Base-by-base conservation (phyloP, 2,329 filamentous ascomycete genomes). In the Clonostachys rosea region DNA sequence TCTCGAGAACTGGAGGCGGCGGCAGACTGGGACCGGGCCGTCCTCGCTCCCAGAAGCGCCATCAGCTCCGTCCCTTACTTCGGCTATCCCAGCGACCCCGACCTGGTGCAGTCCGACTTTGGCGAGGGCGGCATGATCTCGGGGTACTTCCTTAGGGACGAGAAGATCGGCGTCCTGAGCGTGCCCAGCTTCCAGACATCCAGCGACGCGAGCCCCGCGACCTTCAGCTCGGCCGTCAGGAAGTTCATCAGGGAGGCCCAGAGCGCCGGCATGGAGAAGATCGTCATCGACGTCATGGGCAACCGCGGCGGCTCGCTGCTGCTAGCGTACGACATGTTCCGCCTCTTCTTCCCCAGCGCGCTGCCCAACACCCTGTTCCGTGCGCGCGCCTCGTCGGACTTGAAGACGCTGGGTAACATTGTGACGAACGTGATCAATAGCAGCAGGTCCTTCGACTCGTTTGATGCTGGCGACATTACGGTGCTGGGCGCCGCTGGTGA, bases 211-310 rank as follows among this genome's bases (percentile, higher is more conserved):
- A 30, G 24, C 24, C 24, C 24, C 24, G 24, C 24, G 24, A 30
- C 24, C 24, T 30, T 30, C 40, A 42, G 40, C 24, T 18, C 40
- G 6, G 40, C 33, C 18, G 33, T 30, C 12, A 18, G 40, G 18
- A 30, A n/a, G 18, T 42, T 42, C 10, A 16, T 45, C 43, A 6
- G 12, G 14, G 13, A 17, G 18, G 43, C 43, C 16, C 69, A 71
- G 40, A 52, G 59, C 3, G 65, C 66, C 2, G 69, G 71, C 3
- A 83, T 82, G 58, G 78, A 68, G 3, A 82, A 79, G 58, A 67
- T 88, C 6, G 70, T 88, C 33, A 76, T 88, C 49, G 85, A 88
- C 52, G 57, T 87, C 7, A 73, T 76, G 5, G 71, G 67, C 3
- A 89, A 88, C 52, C 69, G 68, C 0, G 84, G 84, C 39, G 84